These are phyloP conservation scores for Boletus barrowsii DNA, from an alignment of 768 basidiomycete genomes.

Conservation along the genomic window DNA sequence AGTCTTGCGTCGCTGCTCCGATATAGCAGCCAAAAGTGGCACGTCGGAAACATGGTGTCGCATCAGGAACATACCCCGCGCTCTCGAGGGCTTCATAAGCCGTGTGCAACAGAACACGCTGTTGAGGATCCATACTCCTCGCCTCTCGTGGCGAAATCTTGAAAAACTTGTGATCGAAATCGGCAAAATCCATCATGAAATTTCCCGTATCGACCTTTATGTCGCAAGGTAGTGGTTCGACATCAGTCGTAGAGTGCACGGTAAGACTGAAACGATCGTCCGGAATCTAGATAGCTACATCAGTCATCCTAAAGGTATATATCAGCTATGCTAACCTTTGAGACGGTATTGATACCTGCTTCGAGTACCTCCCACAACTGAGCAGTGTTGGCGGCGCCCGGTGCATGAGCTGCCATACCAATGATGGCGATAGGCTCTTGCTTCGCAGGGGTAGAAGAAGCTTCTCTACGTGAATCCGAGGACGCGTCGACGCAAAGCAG, in stretches of 20 bases:
- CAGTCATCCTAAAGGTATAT: background rate
- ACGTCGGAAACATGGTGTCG: slow-evolving; percentile 48
- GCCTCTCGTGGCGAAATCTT: slow-evolving; percentile 73
- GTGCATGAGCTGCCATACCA: slow-evolving; percentile 62
- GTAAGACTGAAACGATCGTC: slow-evolving; percentile 50
- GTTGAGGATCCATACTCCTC: slow-evolving; percentile 73
- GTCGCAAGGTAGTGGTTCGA: slow-evolving; percentile 33
- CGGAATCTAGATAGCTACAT: slow-evolving; percentile 49
- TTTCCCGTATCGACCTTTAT: slow-evolving; percentile 60
- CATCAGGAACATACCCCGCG: slow-evolving; percentile 64
- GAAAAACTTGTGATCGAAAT: slow-evolving; percentile 72
- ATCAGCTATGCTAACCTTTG: slow-evolving; percentile 42
- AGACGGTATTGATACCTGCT: slow-evolving; percentile 52
- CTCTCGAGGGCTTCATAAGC: slow-evolving; percentile 69
- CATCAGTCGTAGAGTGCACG: slow-evolving; percentile 31
- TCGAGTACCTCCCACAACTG: slow-evolving; percentile 61
- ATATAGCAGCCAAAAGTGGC: slow-evolving; percentile 63
- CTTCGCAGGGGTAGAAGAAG: slow-evolving; percentile 11
- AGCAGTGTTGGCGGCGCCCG: slow-evolving; percentile 45
- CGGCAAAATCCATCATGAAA: slow-evolving; percentile 54
- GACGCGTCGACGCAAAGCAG: slow-evolving; percentile 17
- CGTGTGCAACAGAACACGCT: slow-evolving; percentile 62
- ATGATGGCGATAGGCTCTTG: slow-evolving; percentile 64
- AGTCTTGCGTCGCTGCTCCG: slow-evolving; percentile 70
- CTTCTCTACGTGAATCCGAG: slow-evolving; percentile 5